A percentile compares a stretch with the other conserved stretches of the same genome.
Evolutionary conservation across 2,329 filamentous ascomycete genomes (phyloP).

Genomic region (Lasiodiplodia hormozganensis): DNA sequence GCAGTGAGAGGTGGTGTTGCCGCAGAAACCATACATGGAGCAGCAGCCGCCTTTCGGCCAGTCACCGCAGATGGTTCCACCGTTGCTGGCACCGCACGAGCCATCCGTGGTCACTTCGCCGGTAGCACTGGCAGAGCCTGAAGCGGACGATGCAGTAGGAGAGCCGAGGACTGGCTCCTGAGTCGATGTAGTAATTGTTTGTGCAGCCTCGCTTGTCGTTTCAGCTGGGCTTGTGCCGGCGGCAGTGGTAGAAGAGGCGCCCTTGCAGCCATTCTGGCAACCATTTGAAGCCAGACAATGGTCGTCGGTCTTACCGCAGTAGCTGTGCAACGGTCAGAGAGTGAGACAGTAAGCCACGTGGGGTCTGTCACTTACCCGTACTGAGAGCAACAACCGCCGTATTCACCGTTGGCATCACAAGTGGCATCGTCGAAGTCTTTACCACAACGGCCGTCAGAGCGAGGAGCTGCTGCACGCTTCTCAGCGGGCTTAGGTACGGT

Average conservation of each 20-base stretch:
- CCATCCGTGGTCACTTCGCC: slow-evolving; percentile 57
- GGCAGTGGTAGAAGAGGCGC: slow-evolving; percentile 30
- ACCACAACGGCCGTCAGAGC: slow-evolving; percentile 39
- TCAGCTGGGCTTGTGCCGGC: slow-evolving; percentile 40
- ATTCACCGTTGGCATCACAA: slow-evolving; percentile 34
- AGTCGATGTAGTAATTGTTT: not conserved
- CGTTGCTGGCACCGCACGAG: slow-evolving; percentile 59
- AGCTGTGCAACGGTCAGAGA: slow-evolving; percentile 34
- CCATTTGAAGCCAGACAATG: slow-evolving; percentile 47
- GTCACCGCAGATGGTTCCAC: slow-evolving; percentile 58
- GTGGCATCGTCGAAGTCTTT: slow-evolving; percentile 37
- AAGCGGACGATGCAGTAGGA: slow-evolving; percentile 34
- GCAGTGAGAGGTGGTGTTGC: slow-evolving; percentile 58
- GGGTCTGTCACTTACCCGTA: slow-evolving; percentile 33
- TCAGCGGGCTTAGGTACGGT: slow-evolving; percentile 38
- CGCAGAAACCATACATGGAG: slow-evolving; percentile 65
- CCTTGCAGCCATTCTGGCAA: slow-evolving; percentile 50
- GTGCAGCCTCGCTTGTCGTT: slow-evolving; percentile 30
- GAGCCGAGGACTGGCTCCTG: slow-evolving; percentile 47
- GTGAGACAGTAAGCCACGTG: slow-evolving; percentile 29
- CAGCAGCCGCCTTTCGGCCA: slow-evolving; percentile 63
- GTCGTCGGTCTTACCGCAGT: slow-evolving; percentile 46
- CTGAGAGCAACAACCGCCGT: slow-evolving; percentile 36
- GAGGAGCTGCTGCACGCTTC: slow-evolving; percentile 37
- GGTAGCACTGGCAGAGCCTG: slow-evolving; percentile 32